Evolutionary conservation across 2,329 filamentous ascomycete genomes (phyloP).

Genomic region (Pestalotiopsis sp.): DNA sequence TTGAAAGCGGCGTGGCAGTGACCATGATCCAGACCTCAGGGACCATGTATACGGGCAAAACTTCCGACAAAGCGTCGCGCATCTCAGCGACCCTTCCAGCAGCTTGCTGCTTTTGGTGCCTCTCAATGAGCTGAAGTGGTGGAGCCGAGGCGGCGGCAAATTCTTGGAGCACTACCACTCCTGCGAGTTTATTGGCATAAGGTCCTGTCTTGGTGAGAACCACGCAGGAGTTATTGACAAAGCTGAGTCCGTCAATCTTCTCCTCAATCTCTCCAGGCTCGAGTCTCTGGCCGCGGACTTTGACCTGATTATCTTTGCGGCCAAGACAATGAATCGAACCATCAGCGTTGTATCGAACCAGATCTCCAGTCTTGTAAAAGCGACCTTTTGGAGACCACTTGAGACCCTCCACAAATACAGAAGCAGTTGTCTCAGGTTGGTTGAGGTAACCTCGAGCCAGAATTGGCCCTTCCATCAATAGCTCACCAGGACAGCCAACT

Average conservation of each 20-base stretch:
- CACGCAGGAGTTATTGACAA: constrained; percentile 9
- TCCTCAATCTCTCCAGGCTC: constrained; percentile 44
- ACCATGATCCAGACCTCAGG: constrained; percentile 4
- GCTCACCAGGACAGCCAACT: constrained; percentile 15
- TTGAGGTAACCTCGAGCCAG: constrained; percentile 33
- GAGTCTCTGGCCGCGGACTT: constrained; percentile 41
- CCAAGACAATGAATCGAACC: constrained; percentile 34
- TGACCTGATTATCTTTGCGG: constrained; percentile 41
- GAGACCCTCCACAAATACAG: constrained; percentile 25
- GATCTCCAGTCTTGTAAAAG: constrained; percentile 20
- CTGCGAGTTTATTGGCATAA: constrained; percentile 4
- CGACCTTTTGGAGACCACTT: constrained; percentile 7
- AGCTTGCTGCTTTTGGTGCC: neutral
- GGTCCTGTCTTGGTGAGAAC: constrained; percentile 13
- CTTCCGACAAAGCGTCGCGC: constrained; percentile 7
- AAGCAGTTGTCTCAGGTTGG: constrained; percentile 18
- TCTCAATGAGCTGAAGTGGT: constrained; percentile 6
- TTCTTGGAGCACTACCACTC: constrained; percentile 12
- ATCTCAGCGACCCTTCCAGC: neutral
- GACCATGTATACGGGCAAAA: neutral
- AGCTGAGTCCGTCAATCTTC: neutral
- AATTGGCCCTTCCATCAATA: constrained; percentile 17
- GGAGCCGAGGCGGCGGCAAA: neutral
- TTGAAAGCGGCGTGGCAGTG: neutral
- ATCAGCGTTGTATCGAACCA: constrained; percentile 28